Conservation (phyloP, 2,329 filamentous ascomycete genomes). For the Cladophialophora psammophila region DNA sequence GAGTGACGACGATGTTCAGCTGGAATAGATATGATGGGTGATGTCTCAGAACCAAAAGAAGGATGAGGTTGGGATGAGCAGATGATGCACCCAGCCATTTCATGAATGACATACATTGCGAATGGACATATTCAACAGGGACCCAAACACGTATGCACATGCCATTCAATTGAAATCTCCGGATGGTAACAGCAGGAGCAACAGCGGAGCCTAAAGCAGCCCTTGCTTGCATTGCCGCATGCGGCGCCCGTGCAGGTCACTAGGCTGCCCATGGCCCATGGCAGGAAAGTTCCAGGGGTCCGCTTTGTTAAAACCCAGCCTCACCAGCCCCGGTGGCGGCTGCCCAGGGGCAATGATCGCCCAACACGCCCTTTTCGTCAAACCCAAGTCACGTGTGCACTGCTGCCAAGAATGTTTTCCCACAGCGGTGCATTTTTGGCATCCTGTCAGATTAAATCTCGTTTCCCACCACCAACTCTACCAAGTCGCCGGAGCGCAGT, state of each 20-base stretch:
- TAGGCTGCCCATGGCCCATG: neutral
- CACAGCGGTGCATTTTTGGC: neutral
- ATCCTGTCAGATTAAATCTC: neutral
- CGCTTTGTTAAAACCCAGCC: slow-evolving; percentile 8
- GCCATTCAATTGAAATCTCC: slow-evolving; percentile 27
- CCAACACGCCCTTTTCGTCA: neutral
- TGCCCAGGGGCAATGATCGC: neutral
- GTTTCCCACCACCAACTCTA: slow-evolving; percentile 20
- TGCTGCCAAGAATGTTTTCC: slow-evolving; percentile 1
- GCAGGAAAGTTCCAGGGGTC: neutral
- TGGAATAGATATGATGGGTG: slow-evolving; percentile 12
- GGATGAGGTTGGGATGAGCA: slow-evolving; percentile 7
- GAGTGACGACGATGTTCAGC: slow-evolving; percentile 13
- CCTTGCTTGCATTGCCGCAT: slow-evolving; percentile 14
- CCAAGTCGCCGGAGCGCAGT: slow-evolving; percentile 48
- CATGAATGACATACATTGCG: slow-evolving; percentile 5
- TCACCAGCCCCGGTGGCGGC: no score
- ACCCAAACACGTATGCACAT: slow-evolving; percentile 14
- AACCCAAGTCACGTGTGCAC: neutral
- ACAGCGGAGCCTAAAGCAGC: slow-evolving; percentile 19
- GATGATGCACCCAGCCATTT: slow-evolving; percentile 8
- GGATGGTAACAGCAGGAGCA: slow-evolving; percentile 19
- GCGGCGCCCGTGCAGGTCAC: neutral
- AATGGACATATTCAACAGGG: slow-evolving; percentile 2
- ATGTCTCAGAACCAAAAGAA: slow-evolving; percentile 15